Evolutionary conservation across 352 stramenopile species (phyloP), one percentile per base, ranked within the genome.

Genomic region (Phytopythium vexans): DNA sequence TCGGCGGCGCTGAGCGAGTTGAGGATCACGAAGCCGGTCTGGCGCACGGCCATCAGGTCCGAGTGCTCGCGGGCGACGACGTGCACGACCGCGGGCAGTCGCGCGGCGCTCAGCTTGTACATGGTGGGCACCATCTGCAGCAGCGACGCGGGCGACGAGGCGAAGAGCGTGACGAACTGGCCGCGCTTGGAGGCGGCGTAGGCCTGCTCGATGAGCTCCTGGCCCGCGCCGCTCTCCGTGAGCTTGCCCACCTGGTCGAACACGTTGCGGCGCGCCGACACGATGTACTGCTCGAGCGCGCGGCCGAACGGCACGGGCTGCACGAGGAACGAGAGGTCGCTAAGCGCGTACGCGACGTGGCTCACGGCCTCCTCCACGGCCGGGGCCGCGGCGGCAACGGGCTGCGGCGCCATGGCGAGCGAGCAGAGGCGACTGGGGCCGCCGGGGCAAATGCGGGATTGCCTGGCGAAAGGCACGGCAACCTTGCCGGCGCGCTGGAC

Each of bases 111-210:
- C 64, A 98, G 94, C 64, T 98, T 97, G 77, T 97, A 98, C 70
- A 97, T 86, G 60, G 89, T 96, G n/a, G 92, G 92, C 54, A 98
- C 92, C 74, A 96, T 97, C 33, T 95, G 74, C 60, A 97, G 66
- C 59, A 98, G 70, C 58, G 85, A 72, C 14, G 72, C 54, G 50
- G 92, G 88, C 59, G 85, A 96, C 4, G 87, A 84, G 38, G 90
- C 92, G 58, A 96, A 97, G 11, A 95, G 84, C 44, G 92, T 95
- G 52, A 92, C 88, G 58, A 97, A 89, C 63, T 92, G 83, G 2
- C 90, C 92, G 41, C 65, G 64, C 59, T 74, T 72, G 33, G 76
- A 74, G 33, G 77, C 75, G 11, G 74, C 74, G 54, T 88, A 88
- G 15, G 80, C 77, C 37, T 71, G 55, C 44, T 89, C 79, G 38